Percentiles rank a stretch among this genome's conserved stretches.
Conservation (phyloP, 306 rosid genomes). For the Corylus avellana region DNA sequence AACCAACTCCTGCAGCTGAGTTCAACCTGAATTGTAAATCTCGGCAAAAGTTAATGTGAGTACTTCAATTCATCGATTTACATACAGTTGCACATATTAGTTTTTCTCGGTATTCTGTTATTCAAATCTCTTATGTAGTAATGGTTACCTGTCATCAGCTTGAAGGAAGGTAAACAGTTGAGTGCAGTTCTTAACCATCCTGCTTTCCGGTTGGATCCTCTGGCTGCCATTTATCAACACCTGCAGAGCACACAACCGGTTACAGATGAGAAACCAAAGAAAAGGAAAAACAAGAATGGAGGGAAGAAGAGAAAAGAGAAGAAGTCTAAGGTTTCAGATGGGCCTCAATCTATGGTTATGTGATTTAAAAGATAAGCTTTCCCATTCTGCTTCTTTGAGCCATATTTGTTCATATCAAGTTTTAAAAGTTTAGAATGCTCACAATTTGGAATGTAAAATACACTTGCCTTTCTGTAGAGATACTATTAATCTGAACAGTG, state of each 20-base stretch:
- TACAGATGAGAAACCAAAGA: constrained; percentile 57
- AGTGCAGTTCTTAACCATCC: constrained; percentile 55
- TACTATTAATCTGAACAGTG: not conserved
- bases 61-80: constrained; percentile 18
- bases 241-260: constrained; percentile 62
- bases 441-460: constrained; percentile 17
- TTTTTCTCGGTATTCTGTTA: constrained; percentile 9
- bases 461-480: constrained; percentile 1
- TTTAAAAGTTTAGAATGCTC: constrained; percentile 2
- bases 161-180: constrained; percentile 63
- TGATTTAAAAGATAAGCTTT: constrained; percentile 15
- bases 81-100: constrained; percentile 15
- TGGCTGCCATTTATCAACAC: constrained; percentile 57
- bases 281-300: constrained; percentile 57
- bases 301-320: constrained; percentile 61
- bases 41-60: constrained; percentile 67
- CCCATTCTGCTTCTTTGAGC: constrained; percentile 17
- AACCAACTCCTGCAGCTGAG: constrained; percentile 26
- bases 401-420: constrained; percentile 8
- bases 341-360: constrained; percentile 56
- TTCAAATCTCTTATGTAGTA: not conserved
- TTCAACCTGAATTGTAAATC: constrained; percentile 61
- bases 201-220: constrained; percentile 55
- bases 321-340: constrained; percentile 47
- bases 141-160: constrained; percentile 45